Conservation (phyloP, 1,139 yeast genomes). For the Saccharomyces hybrid region DNA sequence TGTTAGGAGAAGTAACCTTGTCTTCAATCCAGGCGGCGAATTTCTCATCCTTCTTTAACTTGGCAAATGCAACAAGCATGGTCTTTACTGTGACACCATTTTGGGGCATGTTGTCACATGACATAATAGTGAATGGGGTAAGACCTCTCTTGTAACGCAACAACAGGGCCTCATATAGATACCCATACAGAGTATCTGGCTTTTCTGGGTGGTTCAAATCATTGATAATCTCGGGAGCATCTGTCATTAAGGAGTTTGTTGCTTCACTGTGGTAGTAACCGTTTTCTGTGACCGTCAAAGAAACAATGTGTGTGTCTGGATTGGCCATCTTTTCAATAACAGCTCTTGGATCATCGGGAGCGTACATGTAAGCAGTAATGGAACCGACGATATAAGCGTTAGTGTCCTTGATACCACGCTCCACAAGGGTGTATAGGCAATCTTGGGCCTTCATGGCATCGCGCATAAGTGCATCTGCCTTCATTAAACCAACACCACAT, state of each 20-base stretch:
- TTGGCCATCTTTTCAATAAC: background rate
- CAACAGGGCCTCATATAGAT: slow-evolving; percentile 5
- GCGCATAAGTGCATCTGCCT: slow-evolving; percentile 6
- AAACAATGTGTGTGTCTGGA: background rate
- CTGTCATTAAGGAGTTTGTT: slow-evolving; percentile 4
- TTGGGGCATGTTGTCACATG: slow-evolving; percentile 7
- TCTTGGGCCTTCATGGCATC: slow-evolving; percentile 6
- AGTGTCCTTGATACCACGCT: slow-evolving; percentile 6
- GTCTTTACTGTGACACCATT: slow-evolving; percentile 7
- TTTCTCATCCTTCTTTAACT: slow-evolving; percentile 3
- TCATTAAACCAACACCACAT: slow-evolving; percentile 7
- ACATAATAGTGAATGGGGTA: slow-evolving; percentile 6
- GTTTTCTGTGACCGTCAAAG: background rate
- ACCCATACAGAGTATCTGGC: background rate
- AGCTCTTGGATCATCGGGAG: slow-evolving; percentile 7
- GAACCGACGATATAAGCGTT: background rate
- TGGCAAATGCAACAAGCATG: slow-evolving; percentile 7
- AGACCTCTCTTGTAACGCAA: slow-evolving; percentile 4
- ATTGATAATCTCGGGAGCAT: slow-evolving; percentile 4
- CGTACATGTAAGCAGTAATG: slow-evolving; percentile 6
- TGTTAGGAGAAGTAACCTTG: slow-evolving; percentile 6
- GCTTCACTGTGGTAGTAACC: slow-evolving; percentile 7
- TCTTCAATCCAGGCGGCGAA: slow-evolving; percentile 5
- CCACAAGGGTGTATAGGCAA: slow-evolving; percentile 6
- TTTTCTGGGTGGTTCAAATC: slow-evolving; percentile 4